These are phyloP conservation scores for Stachybotrys chartarum DNA, from an alignment of 2,329 filamentous ascomycete species.

Conservation along the genomic window DNA sequence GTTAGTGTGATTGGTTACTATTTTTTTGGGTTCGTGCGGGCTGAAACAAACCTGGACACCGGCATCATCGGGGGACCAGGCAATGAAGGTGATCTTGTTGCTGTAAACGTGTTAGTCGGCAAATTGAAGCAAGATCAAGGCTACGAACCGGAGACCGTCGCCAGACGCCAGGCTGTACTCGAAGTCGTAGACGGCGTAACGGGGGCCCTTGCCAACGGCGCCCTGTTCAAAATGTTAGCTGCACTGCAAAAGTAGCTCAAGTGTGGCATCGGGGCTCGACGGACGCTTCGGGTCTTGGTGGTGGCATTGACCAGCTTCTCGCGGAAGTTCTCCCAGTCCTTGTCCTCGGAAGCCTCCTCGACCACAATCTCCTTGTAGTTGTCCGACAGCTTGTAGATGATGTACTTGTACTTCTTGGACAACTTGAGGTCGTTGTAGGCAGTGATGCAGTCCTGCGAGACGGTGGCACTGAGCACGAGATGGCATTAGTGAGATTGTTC, in stretches of 20 bases:
- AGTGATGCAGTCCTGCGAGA: conserved; percentile 63
- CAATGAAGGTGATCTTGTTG: conserved; percentile 74
- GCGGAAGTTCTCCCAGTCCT: conserved; percentile 67
- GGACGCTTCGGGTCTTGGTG: conserved; percentile 62
- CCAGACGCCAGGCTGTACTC: conserved; percentile 66
- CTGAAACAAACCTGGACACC: conserved; percentile 58
- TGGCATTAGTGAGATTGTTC: not conserved
- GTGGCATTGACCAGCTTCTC: conserved; percentile 69
- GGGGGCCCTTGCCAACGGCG: conserved; percentile 57
- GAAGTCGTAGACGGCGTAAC: conserved; percentile 83
- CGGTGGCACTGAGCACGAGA: conserved; percentile 51
- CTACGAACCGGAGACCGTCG: conserved; percentile 60
- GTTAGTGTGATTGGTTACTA: conserved; percentile 5
- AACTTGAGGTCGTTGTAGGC: conserved; percentile 80
- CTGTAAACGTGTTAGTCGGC: conserved; percentile 28
- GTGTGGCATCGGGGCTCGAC: conserved; percentile 14
- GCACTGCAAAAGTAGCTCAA: not conserved
- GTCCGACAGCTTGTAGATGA: conserved; percentile 83
- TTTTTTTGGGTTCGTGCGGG: not conserved
- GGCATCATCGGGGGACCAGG: conserved; percentile 78
- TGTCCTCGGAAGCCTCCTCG: conserved; percentile 61
- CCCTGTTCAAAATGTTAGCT: conserved; percentile 31
- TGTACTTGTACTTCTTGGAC: conserved; percentile 73
- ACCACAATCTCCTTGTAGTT: conserved; percentile 77
- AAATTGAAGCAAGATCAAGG: not conserved